phyloP scores from a whole-genome alignment of 768 basidiomycete species.

The Chalciporus chontae region DNA sequence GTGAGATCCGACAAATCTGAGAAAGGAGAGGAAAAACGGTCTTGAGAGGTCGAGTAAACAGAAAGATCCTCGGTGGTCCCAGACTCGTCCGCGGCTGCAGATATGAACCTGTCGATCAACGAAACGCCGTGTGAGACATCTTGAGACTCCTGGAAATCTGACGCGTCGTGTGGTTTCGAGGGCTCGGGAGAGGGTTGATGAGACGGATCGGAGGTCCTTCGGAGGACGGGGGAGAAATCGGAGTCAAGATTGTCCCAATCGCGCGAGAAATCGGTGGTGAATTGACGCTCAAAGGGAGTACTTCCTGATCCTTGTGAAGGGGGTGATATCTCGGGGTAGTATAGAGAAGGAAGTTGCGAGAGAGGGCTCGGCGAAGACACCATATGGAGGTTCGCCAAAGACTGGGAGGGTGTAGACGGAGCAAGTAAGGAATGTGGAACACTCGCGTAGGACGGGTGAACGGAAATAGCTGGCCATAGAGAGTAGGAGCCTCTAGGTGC shows the following conservation, averaged over 20 bases:
- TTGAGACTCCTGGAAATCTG: slow-evolving; percentile 7
- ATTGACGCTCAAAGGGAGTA: slow-evolving; percentile 30
- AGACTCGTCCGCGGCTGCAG: slow-evolving; percentile 19
- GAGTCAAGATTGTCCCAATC: slow-evolving; percentile 15
- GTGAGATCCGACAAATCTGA: slow-evolving; percentile 31
- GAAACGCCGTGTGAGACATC: slow-evolving; percentile 17
- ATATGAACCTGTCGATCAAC: slow-evolving; percentile 27
- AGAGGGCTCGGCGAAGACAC: slow-evolving; percentile 30
- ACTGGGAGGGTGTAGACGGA: slow-evolving; percentile 13
- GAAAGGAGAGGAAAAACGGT: slow-evolving; percentile 19
- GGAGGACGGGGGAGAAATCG: slow-evolving; percentile 23
- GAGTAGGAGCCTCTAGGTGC: neutral
- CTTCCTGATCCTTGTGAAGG: slow-evolving; percentile 23
- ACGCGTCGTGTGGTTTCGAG: neutral
- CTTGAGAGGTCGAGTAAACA: slow-evolving; percentile 3
- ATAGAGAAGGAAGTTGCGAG: slow-evolving; percentile 15
- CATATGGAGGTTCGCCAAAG: slow-evolving; percentile 7
- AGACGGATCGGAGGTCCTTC: slow-evolving; percentile 4
- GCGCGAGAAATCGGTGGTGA: slow-evolving; percentile 16
- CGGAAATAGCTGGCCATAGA: neutral
- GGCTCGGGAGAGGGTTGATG: slow-evolving; percentile 6
- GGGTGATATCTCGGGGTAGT: slow-evolving; percentile 26
- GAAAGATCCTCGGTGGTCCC: neutral
- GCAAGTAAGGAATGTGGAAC: slow-evolving; percentile 9
- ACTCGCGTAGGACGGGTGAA: neutral